Evolutionary conservation across 2,329 filamentous ascomycete genomes (phyloP).

Genomic region (Colletotrichum noveboracense): DNA sequence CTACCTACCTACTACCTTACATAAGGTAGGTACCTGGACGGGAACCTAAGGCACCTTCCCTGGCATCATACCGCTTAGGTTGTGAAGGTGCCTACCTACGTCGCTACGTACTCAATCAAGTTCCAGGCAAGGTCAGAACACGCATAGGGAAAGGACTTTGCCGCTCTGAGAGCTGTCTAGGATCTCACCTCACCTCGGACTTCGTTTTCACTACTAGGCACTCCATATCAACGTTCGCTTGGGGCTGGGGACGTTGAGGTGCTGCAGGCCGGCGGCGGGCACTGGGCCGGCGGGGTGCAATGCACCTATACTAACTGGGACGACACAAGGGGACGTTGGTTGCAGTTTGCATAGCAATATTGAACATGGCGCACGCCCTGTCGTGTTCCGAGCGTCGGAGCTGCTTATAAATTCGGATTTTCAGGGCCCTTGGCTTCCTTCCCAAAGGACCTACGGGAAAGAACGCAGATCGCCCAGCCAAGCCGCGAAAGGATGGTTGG

Average conservation of each 20-base stretch:
- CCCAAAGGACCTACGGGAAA: neutral
- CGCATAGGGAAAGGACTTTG: neutral
- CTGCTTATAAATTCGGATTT: constrained; percentile 15
- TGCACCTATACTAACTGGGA: neutral
- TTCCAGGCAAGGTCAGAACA: neutral
- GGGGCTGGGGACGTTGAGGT: no score
- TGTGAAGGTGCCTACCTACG: neutral
- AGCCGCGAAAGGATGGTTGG: neutral
- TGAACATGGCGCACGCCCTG: neutral
- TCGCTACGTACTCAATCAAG: neutral
- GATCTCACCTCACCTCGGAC: neutral
- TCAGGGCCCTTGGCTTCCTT: constrained; percentile 3
- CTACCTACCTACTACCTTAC: neutral
- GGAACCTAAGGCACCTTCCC: neutral
- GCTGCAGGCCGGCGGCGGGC: no score
- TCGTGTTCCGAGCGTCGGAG: constrained; percentile 11
- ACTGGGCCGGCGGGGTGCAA: neutral
- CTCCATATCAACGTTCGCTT: no score
- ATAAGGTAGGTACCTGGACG: neutral
- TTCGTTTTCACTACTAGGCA: neutral
- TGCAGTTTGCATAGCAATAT: neutral
- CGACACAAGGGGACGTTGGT: neutral
- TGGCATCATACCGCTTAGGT: neutral
- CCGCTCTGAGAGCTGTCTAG: neutral
- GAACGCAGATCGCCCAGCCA: neutral